These are phyloP conservation scores for Cytospora leucostoma DNA, from an alignment of 2,329 filamentous ascomycete species.

Conservation along the genomic window DNA sequence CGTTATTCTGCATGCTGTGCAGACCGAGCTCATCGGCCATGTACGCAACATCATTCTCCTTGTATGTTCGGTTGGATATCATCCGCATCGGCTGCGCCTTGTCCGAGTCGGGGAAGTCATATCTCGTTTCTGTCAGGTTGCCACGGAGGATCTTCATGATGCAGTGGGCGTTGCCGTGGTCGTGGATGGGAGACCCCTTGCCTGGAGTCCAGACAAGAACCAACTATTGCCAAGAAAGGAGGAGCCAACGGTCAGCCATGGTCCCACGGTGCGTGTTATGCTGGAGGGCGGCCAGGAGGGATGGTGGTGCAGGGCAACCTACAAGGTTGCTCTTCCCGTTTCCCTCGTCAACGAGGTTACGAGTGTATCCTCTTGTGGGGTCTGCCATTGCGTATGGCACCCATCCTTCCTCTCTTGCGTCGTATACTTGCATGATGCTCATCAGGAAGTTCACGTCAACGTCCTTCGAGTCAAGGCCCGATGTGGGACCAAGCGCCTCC, in stretches of 20 bases:
- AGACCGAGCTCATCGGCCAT: constrained; percentile 90
- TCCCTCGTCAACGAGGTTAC: constrained; percentile 87
- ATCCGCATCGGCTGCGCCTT: constrained; percentile 58
- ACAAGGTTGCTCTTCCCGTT: constrained; percentile 65
- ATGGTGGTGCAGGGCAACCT: constrained; percentile 30
- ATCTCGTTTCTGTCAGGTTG: constrained; percentile 77
- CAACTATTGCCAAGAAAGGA: constrained; percentile 54
- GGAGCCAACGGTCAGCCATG: constrained; percentile 27
- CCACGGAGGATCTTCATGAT: constrained; percentile 88
- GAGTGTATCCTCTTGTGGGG: constrained; percentile 70
- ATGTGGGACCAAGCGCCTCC: constrained; percentile 73
- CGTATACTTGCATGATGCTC: constrained; percentile 72
- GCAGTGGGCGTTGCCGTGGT: constrained; percentile 87
- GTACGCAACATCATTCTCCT: constrained; percentile 77
- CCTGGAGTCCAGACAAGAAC: constrained; percentile 88
- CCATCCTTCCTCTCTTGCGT: constrained; percentile 72
- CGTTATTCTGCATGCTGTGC: constrained; percentile 78
- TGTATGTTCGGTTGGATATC: constrained; percentile 68
- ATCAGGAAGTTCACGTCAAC: constrained; percentile 74
- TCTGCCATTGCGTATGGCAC: constrained; percentile 73
- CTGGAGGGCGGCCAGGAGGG: background rate
- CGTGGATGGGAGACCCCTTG: constrained; percentile 82
- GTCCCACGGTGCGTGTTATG: background rate
- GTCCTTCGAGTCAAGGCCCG: constrained; percentile 78
- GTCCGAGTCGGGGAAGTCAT: constrained; percentile 64